Conservation (phyloP, 2,329 filamentous ascomycete genomes). For the Akanthomyces uredinophilus region DNA sequence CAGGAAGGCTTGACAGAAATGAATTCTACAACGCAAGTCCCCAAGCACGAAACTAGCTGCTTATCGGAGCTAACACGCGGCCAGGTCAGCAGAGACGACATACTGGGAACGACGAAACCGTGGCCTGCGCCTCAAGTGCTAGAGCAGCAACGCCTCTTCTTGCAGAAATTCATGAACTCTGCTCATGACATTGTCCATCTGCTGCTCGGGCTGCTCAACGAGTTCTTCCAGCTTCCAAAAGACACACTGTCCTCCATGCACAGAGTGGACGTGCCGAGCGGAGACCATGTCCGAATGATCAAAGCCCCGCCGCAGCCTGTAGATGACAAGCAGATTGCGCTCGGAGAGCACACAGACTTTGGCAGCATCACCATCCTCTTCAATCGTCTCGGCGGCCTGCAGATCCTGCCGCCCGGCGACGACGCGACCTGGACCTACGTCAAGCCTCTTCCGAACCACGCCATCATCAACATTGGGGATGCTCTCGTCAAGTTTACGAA, state of each 20-base stretch:
- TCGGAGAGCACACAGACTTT: conserved; percentile 32
- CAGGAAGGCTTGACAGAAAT: conserved; percentile 5
- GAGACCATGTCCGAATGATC: conserved; percentile 11
- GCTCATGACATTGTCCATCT: background rate
- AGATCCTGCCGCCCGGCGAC: conserved; percentile 27
- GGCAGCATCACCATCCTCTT: conserved; percentile 35
- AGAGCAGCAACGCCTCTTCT: background rate
- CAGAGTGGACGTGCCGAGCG: background rate
- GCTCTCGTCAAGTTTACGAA: conserved; percentile 13
- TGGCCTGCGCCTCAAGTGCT: conserved; percentile 8
- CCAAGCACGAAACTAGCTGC: background rate
- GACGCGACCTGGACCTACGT: conserved; percentile 9
- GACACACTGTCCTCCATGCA: background rate
- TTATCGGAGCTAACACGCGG: background rate
- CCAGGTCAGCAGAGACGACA: conserved; percentile 13
- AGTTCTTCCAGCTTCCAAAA: background rate
- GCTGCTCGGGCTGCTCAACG: conserved; percentile 2
- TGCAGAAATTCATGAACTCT: background rate
- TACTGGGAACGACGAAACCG: background rate
- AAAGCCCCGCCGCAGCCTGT: conserved; percentile 9
- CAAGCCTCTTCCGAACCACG: conserved; percentile 5
- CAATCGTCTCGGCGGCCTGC: conserved; percentile 34
- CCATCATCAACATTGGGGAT: conserved; percentile 9
- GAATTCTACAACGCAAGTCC: conserved; percentile 12
- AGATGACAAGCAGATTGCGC: conserved; percentile 10